phyloP scores from a whole-genome alignment of 1,284 basidiomycete genomes.

The Heterobasidion occidentale region DNA sequence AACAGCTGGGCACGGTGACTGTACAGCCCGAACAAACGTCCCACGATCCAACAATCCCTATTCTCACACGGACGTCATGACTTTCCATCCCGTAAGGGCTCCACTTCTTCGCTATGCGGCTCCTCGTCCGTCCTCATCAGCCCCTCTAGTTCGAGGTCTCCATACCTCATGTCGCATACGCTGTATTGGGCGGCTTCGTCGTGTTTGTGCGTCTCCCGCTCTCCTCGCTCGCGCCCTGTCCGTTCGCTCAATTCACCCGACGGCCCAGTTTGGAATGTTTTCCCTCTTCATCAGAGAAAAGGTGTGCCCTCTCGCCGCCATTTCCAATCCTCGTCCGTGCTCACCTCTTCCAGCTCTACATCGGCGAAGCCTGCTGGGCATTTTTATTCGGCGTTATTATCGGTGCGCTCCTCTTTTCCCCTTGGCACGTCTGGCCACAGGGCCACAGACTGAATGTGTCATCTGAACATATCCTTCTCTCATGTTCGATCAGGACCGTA shows the following conservation, averaged over 20 bases:
- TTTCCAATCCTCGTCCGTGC: neutral
- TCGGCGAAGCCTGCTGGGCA: conserved; percentile 96
- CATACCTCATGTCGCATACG: conserved; percentile 72
- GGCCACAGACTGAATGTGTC: neutral
- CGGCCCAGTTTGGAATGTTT: conserved; percentile 83
- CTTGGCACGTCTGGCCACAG: conserved; percentile 10
- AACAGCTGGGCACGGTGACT: neutral
- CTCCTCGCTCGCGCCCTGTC: neutral
- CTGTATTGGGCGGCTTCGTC: conserved; percentile 78
- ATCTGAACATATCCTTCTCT: neutral
- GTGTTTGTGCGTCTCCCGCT: conserved; percentile 48
- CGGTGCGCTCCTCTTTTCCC: conserved; percentile 30
- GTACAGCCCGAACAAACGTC: neutral
- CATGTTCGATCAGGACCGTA: conserved; percentile 58
- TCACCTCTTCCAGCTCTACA: conserved; percentile 54
- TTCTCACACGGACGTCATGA: neutral
- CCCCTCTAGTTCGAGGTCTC: conserved; percentile 54
- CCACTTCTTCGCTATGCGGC: conserved; percentile 6
- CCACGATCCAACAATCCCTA: too few species aligned
- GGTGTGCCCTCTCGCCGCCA: conserved; percentile 28
- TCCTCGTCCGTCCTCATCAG: neutral
- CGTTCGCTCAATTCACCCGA: conserved; percentile 1
- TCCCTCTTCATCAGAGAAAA: conserved; percentile 89
- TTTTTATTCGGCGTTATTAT: conserved; percentile 94
- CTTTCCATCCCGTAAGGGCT: neutral